Percentiles rank a stretch among this genome's conserved stretches.
Evolutionary conservation across 257 asterid species (phyloP).

Genomic region (Rauvolfia tetraphylla): DNA sequence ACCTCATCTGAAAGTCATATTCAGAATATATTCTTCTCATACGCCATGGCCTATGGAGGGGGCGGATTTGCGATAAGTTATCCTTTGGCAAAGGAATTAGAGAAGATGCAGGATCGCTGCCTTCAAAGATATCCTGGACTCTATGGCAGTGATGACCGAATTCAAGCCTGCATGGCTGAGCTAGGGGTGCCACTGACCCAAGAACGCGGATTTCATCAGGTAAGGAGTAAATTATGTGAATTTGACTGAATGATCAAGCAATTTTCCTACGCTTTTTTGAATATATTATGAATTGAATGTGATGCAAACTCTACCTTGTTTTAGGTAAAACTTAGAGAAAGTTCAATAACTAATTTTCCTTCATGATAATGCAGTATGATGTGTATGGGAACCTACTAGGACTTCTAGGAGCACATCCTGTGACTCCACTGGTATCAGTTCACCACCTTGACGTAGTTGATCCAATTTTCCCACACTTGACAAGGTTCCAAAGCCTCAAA

Average conservation of each 20-base stretch:
- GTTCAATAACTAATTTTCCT: neutral
- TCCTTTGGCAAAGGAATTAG: slow-evolving; percentile 70
- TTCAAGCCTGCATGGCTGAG: slow-evolving; percentile 90
- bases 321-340: no score
- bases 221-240: slow-evolving; percentile 8
- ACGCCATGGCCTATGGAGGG: slow-evolving; percentile 83
- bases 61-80: slow-evolving; percentile 91
- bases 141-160: slow-evolving; percentile 79
- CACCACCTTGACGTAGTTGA: slow-evolving; percentile 91
- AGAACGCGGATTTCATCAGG: slow-evolving; percentile 87
- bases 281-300: neutral
- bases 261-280: neutral
- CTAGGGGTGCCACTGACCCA: slow-evolving; percentile 80
- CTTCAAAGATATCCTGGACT: slow-evolving; percentile 67
- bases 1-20: slow-evolving; percentile 74
- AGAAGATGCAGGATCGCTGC: slow-evolving; percentile 76
- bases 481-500: slow-evolving; percentile 40
- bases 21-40: slow-evolving; percentile 73
- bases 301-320: no score
- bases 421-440: slow-evolving; percentile 71
- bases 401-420: slow-evolving; percentile 82
- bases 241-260: neutral
- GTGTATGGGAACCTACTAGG: slow-evolving; percentile 87
- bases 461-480: slow-evolving; percentile 64
- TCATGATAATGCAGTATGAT: slow-evolving; percentile 61